A percentile compares a stretch with the other conserved stretches of the same genome.
Evolutionary conservation across 768 basidiomycete species (phyloP).

Genomic region (Boletus tylopilopsis): DNA sequence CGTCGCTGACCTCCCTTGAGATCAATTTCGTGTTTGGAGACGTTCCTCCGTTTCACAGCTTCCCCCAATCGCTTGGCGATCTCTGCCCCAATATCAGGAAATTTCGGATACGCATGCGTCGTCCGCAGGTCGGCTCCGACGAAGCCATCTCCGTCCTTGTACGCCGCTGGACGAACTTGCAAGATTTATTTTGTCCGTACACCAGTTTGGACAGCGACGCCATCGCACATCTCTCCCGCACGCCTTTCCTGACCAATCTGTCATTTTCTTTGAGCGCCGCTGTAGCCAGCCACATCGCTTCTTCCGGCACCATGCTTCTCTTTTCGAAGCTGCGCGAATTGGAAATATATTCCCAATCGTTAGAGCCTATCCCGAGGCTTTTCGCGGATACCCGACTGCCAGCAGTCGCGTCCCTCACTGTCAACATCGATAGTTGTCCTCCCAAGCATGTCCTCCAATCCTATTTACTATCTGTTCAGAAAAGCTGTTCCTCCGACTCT

Average conservation of each 20-base stretch:
- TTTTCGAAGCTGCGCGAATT: background rate
- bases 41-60: slow-evolving; percentile 1
- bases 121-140: slow-evolving; percentile 1
- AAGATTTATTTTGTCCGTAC: slow-evolving; percentile 1
- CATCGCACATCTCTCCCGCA: background rate
- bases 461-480: background rate
- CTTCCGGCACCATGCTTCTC: background rate
- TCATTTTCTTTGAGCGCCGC: background rate
- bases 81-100: slow-evolving; percentile 3
- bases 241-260: background rate
- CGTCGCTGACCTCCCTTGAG: slow-evolving; percentile 1
- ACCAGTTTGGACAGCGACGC: background rate
- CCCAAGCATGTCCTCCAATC: background rate
- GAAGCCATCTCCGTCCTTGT: background rate
- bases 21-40: slow-evolving; percentile 2
- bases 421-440: background rate
- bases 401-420: background rate
- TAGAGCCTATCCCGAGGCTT: background rate
- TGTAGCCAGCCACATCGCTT: background rate
- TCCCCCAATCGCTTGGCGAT: background rate
- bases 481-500: background rate
- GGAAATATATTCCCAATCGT: slow-evolving; percentile 2
- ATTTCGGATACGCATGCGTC: slow-evolving; percentile 1
- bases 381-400: background rate
- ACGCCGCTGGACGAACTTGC: background rate